Percentiles rank a stretch among this genome's conserved stretches.
Conservation (phyloP, 1,284 basidiomycete genomes). For the Pisolithus thermaeus region DNA sequence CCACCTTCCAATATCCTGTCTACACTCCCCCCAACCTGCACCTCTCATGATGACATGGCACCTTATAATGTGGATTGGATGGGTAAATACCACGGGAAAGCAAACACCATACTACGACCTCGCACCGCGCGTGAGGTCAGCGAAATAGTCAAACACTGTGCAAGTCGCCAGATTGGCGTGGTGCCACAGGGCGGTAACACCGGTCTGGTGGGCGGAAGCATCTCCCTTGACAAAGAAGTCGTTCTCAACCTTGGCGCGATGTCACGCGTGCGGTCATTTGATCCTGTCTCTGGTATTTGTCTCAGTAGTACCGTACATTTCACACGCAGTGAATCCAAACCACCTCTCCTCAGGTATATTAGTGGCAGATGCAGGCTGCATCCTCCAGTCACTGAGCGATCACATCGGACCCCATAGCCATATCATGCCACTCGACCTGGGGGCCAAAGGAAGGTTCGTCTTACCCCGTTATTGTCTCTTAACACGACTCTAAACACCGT, state of each 20-base stretch:
- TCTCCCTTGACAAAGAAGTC: constrained; percentile 87
- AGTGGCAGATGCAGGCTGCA: constrained; percentile 87
- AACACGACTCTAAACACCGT: constrained; percentile 3
- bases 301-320: constrained; percentile 8
- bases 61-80: constrained; percentile 95
- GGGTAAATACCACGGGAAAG: constrained; percentile 87
- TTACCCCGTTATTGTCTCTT: not conserved
- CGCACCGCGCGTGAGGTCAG: constrained; percentile 86
- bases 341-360: constrained; percentile 49
- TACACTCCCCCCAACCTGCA: constrained; percentile 47
- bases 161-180: constrained; percentile 73
- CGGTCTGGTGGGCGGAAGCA: constrained; percentile 94
- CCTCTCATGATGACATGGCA: constrained; percentile 62
- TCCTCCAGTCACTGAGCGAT: constrained; percentile 89
- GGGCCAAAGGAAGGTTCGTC: constrained; percentile 90
- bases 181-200: constrained; percentile 99
- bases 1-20: constrained; percentile 58
- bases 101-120: constrained; percentile 85
- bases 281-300: constrained; percentile 76
- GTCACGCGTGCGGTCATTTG: constrained; percentile 86
- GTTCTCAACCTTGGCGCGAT: constrained; percentile 82
- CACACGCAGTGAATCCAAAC: constrained; percentile 4
- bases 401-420: constrained; percentile 85
- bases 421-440: constrained; percentile 97
- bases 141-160: constrained; percentile 82